phyloP scores from a whole-genome alignment of 441 rosid species.

The Codiaeum variegatum region DNA sequence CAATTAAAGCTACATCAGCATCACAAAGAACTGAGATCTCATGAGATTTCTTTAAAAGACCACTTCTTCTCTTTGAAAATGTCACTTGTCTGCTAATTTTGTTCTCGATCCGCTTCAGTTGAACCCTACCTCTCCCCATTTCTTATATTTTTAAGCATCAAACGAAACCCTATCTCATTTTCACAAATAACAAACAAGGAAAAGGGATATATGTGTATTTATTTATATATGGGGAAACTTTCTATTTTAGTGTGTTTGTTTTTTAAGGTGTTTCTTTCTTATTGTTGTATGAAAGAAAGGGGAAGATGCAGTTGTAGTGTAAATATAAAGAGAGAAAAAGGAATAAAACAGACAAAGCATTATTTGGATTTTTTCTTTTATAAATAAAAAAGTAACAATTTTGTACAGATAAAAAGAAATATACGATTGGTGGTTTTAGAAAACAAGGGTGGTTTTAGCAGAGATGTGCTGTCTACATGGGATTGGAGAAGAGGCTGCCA shows the following conservation, averaged over 20 bases:
- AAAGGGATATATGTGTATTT: not conserved
- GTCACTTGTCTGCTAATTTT: conserved; percentile 84
- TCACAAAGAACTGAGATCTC: conserved; percentile 90
- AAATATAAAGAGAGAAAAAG: not conserved
- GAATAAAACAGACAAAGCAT: too few species aligned
- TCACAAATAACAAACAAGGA: not conserved
- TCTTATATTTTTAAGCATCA: not conserved
- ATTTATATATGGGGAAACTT: conserved; percentile 15
- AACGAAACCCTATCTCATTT: conserved; percentile 10
- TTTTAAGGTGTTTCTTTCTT: conserved; percentile 1
- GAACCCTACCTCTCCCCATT: conserved; percentile 92
- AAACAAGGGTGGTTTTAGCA: not conserved
- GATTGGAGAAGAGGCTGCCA: conserved; percentile 19
- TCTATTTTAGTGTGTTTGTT: conserved; percentile 26
- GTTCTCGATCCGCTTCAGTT: conserved; percentile 85
- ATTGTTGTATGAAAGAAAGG: conserved; percentile 16
- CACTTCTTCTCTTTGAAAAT: conserved; percentile 71
- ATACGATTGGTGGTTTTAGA: not conserved
- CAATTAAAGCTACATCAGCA: conserved; percentile 72
- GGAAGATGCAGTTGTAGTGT: not conserved
- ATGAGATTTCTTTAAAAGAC: conserved; percentile 77
- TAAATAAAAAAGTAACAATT: too few species aligned
- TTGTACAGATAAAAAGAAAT: not conserved
- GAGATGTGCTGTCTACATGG: conserved; percentile 28
- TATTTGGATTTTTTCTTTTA: too few species aligned